Evolutionary conservation across 371 early-diverging fungal genomes (phyloP).

Genomic region (Mucor irregularis): DNA sequence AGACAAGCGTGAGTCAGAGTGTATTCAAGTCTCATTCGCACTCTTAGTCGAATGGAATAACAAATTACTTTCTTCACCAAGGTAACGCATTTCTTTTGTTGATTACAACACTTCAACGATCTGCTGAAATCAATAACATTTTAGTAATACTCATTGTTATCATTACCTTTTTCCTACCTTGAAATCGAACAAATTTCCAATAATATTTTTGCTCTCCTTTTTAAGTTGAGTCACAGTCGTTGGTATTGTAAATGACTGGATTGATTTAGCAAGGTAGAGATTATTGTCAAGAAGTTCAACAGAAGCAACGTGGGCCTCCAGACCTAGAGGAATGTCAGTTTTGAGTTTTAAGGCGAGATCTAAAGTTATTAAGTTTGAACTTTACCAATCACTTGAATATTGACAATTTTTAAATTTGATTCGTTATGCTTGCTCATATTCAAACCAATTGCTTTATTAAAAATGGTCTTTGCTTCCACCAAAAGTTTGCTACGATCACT

Average conservation of each 20-base stretch:
- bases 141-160: constrained; percentile 6
- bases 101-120: too few relatives aligned
- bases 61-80: constrained; percentile 3
- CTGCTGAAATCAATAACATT: constrained; percentile 2
- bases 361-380: background rate
- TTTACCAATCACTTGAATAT: background rate
- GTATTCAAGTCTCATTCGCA: background rate
- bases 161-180: constrained; percentile 4
- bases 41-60: constrained; percentile 6
- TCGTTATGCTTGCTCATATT: background rate
- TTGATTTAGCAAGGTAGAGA: constrained; percentile 1
- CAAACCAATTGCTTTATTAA: constrained; percentile 5
- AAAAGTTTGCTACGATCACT: constrained; percentile 9
- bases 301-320: background rate
- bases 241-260: constrained; percentile 1
- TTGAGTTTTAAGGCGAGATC: background rate
- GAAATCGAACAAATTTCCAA: background rate
- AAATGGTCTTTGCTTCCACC: constrained; percentile 7
- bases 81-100: constrained; percentile 4
- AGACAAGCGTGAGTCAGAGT: background rate
- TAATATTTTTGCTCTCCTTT: background rate
- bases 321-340: background rate
- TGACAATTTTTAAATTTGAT: background rate
- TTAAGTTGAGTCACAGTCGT: constrained; percentile 1
- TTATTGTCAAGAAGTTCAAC: background rate